These are phyloP conservation scores for Scheffersomyces segobiensis DNA, from an alignment of 1,139 yeast genomes.

Conservation along the genomic window DNA sequence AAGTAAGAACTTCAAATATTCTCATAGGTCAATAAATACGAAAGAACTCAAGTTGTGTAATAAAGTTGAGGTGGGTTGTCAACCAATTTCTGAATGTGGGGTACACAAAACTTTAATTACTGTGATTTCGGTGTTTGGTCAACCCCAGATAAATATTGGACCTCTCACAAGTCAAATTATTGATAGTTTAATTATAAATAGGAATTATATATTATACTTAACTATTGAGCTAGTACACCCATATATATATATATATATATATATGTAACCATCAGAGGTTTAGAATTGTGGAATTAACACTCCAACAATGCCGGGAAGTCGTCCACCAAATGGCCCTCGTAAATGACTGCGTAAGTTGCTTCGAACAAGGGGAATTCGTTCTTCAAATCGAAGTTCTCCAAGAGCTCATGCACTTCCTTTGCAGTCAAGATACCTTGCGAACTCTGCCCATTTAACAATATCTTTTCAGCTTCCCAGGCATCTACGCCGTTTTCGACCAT, in stretches of 20 bases:
- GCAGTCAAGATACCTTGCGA: slow-evolving; percentile 93
- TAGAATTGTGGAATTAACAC: slow-evolving; percentile 3
- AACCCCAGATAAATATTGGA: not conserved
- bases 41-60: not conserved
- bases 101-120: not conserved
- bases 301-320: slow-evolving; percentile 65
- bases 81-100: not conserved
- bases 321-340: slow-evolving; percentile 65
- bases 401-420: slow-evolving; percentile 84
- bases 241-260: too few relatives aligned
- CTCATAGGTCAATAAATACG: not conserved
- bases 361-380: slow-evolving; percentile 85
- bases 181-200: too few relatives aligned
- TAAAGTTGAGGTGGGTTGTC: not conserved
- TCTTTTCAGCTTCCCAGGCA: slow-evolving; percentile 80
- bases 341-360: slow-evolving; percentile 80
- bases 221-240: not conserved
- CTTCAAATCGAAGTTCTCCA: slow-evolving; percentile 57
- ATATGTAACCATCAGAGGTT: not conserved
- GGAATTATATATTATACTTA: too few relatives aligned
- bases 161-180: not conserved
- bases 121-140: not conserved
- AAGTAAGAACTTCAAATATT: too few relatives aligned
- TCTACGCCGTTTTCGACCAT: slow-evolving; percentile 71
- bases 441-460: slow-evolving; percentile 84